Conservation (phyloP, 257 asterid species). For the Catharanthus roseus region DNA sequence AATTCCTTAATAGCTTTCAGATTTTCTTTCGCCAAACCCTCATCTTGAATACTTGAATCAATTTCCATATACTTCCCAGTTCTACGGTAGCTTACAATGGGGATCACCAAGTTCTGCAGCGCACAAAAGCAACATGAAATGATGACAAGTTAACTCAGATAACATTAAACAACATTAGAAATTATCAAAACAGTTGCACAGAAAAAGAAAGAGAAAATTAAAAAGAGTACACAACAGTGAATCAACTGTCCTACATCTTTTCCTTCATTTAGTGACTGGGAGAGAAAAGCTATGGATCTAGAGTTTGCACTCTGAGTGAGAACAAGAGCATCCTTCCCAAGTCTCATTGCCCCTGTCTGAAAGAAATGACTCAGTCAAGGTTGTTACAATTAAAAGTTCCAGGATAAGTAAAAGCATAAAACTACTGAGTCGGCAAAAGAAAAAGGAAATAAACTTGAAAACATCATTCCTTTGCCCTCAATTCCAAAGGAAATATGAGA, state of each 20-base stretch:
- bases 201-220: slow-evolving; percentile 1
- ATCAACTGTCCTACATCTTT: slow-evolving; percentile 43
- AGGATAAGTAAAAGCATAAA: neutral
- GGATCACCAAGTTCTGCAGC: slow-evolving; percentile 71
- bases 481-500: neutral
- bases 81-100: slow-evolving; percentile 64
- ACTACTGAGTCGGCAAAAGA: no score
- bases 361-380: slow-evolving; percentile 4
- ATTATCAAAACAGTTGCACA: neutral
- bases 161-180: neutral
- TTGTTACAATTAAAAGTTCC: neutral
- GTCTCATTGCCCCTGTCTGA: slow-evolving; percentile 81
- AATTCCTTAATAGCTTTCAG: slow-evolving; percentile 52
- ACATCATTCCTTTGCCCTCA: neutral
- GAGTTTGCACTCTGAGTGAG: slow-evolving; percentile 64
- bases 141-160: neutral
- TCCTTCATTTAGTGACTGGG: slow-evolving; percentile 72
- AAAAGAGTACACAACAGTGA: slow-evolving; percentile 5
- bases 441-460: neutral
- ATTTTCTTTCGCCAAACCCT: slow-evolving; percentile 49
- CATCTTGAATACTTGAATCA: slow-evolving; percentile 49
- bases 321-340: slow-evolving; percentile 86
- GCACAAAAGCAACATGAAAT: slow-evolving; percentile 18
- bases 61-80: slow-evolving; percentile 61
- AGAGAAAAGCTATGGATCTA: slow-evolving; percentile 76